Conservation (phyloP, 73 alveolate genomes). For the Vitrella brassicaformis region DNA sequence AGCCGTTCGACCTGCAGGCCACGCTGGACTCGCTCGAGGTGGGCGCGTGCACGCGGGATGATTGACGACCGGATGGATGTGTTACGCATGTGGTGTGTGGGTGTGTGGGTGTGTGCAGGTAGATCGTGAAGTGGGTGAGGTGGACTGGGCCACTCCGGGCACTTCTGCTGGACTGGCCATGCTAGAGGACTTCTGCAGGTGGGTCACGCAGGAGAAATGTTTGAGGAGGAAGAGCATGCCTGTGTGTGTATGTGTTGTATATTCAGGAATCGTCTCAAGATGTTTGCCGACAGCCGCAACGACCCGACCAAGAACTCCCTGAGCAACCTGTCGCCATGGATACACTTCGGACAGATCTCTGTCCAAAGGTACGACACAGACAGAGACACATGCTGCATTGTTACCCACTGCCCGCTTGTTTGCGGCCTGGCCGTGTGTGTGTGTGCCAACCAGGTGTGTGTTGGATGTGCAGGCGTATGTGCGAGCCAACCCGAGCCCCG, state of each 20-base stretch:
- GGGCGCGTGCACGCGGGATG: too few relatives aligned
- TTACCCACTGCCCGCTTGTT: too few relatives aligned
- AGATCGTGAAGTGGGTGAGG: not conserved
- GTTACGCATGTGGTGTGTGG: too few relatives aligned
- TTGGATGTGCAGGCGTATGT: not conserved
- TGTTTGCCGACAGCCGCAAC: conserved; percentile 19
- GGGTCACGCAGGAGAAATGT: not conserved
- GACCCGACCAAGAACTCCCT: conserved; percentile 16
- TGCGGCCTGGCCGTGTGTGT: too few relatives aligned
- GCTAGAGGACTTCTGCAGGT: not conserved
- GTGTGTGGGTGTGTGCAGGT: too few relatives aligned
- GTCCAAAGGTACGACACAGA: too few relatives aligned
- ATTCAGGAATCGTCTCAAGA: conserved; percentile 7
- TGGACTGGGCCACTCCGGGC: not conserved
- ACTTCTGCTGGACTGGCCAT: not conserved
- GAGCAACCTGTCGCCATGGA: conserved; percentile 20
- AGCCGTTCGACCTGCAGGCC: too few relatives aligned
- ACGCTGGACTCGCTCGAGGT: too few relatives aligned
- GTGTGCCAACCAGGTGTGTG: too few relatives aligned
- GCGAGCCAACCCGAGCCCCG: too few relatives aligned
- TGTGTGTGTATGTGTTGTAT: not conserved
- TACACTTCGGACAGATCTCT: conserved; percentile 15
- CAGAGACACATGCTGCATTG: too few relatives aligned
- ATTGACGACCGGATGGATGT: too few relatives aligned
- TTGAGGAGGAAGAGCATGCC: not conserved